Base-by-base conservation (phyloP, 441 rosid species). In the Erodium chrysanthum region DNA sequence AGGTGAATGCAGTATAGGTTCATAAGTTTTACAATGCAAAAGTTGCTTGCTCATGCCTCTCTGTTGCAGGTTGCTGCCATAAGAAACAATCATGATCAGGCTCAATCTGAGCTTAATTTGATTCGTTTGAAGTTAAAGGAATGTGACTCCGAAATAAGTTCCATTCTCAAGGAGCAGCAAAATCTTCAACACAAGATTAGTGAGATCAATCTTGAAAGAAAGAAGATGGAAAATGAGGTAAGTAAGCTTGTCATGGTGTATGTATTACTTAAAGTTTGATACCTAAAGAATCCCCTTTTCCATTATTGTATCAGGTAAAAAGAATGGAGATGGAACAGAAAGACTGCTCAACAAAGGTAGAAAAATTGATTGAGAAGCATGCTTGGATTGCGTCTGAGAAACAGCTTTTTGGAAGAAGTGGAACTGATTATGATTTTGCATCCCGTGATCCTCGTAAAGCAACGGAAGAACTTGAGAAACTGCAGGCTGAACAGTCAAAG, bases 221-320 rank as follows among this genome's bases (percentile, higher is more conserved):
- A 88, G 86, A 95, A 79, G 83, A 71, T 95, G 79, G 99, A 95
- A 78, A 95, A 95, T 85, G 99, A 90, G 99, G 98, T 95, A 81
- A 56, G 40, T 62, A 70, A 71, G 31, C 65, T 22, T 29, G 44
- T n/a, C 10, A 11, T 46, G 44, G 27, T 59, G 3, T 52, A 29
- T 59, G 54, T 23, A 18, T 60, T 7, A 31, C 68, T 54, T 18
- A 20, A 64, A 66, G 61, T 58, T 67, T 66, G 75, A 64, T 71
- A 18, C 60, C 10, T 48, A 67, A 17, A 37, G 67, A 35, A 5
- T 27, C 10, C 37, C 31, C 25, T 64, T 74, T 27, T 68, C 10
- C 42, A 37, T 21, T 74, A 23, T 35, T 68, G 54, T 66, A 71
- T 67, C 77, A 95, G 99, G 91, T 92, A 54, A 85, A 80, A 74